Evolutionary conservation across 768 basidiomycete species (phyloP), one percentile per base, ranked within the genome.

Genomic region (Mycena floridula): DNA sequence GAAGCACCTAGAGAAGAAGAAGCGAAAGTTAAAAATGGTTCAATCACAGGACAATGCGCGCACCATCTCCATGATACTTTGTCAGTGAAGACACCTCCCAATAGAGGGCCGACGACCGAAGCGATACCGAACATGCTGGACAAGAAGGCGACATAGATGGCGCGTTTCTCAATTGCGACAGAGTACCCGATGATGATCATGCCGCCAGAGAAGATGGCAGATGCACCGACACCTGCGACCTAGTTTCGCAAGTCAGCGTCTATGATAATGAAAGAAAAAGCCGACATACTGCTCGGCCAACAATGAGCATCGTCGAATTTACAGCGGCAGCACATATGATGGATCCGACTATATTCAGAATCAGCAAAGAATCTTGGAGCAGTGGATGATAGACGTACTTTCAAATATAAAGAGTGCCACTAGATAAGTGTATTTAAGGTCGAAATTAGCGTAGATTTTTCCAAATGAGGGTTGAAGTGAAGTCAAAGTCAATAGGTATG

Each of bases 281-380:
- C n/a, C n/a, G n/a, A n/a, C n/a, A n/a, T n/a, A n/a, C 51, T 0
- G 73, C 72, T 15, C 74, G 57, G 9, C 74, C 74, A 38, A 72
- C 56, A 37, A 70, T 68, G 23, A 69, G 51, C 8, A 56, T 47
- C 27, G 51, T 46, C 21, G 65, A 54, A 39, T 43, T 54, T 3
- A 50, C 48, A 15, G 61, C 56, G 15, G 59, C 59, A 15, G 67
- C 74, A 50, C 71, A 73, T 30, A 73, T 53, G n/a, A 68, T 49
- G 1, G 64, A 67, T 3, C 75, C 74, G 20, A 73, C 47, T 49
- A 74, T 42, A 72, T 48, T 1, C 44, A 7, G n/a, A 59, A 49
- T 35, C 13, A 22, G 22, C 25, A 44, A 11, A n/a, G 28, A 21
- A 16, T 60, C 59, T 50, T 55, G 48, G 2, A 58, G 54, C 12